Evolutionary conservation across 1,139 yeast genomes (phyloP).

Genomic region (Hemisphaericaspora lyxosophila): DNA sequence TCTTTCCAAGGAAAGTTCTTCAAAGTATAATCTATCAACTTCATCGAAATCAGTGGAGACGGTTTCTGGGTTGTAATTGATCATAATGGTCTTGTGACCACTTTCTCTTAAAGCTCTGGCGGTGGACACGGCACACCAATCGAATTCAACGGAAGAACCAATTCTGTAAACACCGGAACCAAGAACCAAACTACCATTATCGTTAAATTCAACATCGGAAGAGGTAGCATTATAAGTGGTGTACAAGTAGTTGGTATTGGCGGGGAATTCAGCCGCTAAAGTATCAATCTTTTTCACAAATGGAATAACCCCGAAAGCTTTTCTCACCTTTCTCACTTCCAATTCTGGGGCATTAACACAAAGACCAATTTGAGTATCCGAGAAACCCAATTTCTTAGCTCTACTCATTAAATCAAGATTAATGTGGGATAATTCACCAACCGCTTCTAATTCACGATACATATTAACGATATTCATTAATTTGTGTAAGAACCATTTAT

Average conservation of each 20-base stretch:
- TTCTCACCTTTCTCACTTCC: conserved; percentile 78
- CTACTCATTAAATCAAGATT: conserved; percentile 67
- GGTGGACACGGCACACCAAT: conserved; percentile 98
- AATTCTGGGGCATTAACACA: conserved; percentile 70
- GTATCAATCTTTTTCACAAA: conserved; percentile 97
- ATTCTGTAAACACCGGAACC: conserved; percentile 99
- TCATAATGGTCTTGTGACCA: conserved; percentile 91
- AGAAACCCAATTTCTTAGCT: conserved; percentile 92
- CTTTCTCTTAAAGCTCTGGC: conserved; percentile 89
- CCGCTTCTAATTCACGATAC: conserved; percentile 51
- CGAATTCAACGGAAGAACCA: conserved; percentile 98
- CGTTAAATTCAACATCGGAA: conserved; percentile 82
- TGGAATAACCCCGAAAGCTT: conserved; percentile 77
- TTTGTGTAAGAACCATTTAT: conserved; percentile 93
- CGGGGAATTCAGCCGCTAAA: conserved; percentile 98
- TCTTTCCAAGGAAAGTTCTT: conserved; percentile 92
- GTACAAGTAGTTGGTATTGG: conserved; percentile 91
- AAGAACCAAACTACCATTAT: conserved; percentile 88
- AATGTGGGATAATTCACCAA: conserved; percentile 56
- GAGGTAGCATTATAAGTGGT: conserved; percentile 92
- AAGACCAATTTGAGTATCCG: conserved; percentile 87
- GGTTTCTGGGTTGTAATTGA: conserved; percentile 97
- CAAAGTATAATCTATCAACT: conserved; percentile 95
- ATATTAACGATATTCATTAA: conserved; percentile 85
- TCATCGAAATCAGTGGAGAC: conserved; percentile 98